Conservation (phyloP, 2,329 filamentous ascomycete species). For the Trichoderma atroviride region DNA sequence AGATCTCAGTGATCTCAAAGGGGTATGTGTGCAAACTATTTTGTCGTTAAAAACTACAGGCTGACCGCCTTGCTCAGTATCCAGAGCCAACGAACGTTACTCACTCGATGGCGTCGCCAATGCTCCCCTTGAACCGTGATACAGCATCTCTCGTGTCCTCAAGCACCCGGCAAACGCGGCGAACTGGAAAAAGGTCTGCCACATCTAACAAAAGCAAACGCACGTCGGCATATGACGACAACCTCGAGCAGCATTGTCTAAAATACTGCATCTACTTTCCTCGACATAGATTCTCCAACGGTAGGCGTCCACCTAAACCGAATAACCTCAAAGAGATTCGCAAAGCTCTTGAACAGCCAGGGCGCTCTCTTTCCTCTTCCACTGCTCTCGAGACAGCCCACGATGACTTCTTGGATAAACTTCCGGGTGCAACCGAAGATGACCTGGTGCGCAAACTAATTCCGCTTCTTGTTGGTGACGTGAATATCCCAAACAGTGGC, state of each 20-base stretch:
- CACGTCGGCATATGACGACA: constrained; percentile 21
- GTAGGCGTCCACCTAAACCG: constrained; percentile 10
- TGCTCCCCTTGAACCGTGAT: not conserved
- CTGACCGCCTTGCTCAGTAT: not conserved
- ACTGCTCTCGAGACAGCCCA: constrained; percentile 4
- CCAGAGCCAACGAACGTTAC: not conserved
- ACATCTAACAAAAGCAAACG: not conserved
- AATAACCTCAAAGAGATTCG: constrained; percentile 14
- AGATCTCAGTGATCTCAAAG: not conserved
- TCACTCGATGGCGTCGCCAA: not conserved
- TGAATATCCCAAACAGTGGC: constrained; percentile 15
- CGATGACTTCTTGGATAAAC: constrained; percentile 8
- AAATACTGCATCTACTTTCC: constrained; percentile 23
- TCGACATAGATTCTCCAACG: constrained; percentile 14
- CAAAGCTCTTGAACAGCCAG: not conserved
- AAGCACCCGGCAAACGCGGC: not conserved
- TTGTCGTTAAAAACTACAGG: too few species aligned
- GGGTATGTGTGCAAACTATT: not conserved
- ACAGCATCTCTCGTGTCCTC: not conserved
- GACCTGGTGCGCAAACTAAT: constrained; percentile 7
- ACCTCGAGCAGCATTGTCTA: constrained; percentile 25
- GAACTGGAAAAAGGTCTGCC: not conserved
- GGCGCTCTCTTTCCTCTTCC: constrained; percentile 26
- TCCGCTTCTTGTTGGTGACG: constrained; percentile 12
- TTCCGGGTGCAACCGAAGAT: constrained; percentile 4